Base-by-base conservation (phyloP, 306 rosid species). In the Fragaria nilgerrensis region DNA sequence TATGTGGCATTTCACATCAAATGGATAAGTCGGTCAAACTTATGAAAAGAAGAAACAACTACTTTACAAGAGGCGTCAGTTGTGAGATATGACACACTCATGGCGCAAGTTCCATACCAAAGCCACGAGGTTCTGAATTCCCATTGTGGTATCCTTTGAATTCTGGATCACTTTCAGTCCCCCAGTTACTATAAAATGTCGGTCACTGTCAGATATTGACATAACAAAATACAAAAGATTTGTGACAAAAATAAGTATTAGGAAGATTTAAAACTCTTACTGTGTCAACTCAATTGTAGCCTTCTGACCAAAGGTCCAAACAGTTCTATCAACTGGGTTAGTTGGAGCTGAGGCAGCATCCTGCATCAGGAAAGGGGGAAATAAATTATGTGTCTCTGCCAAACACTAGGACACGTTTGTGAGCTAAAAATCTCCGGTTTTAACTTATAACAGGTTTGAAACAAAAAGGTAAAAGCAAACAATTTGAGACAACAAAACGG, bases 101-200 rank as follows among this genome's bases (percentile, higher is more conserved):
- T 61, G 27, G 69, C 27, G 15, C 52, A 48, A 59, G 23, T 22
- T 8, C 29, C 62, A 15, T 68, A 95, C 97, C 99, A 86, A 92
- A 95, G 76, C 99, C 97, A 68, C 96, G 97, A 73, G 99, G 97
- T 41, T 95, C 97, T 32, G 99, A 89, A 86, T 95, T 95, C 52
- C 99, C 99, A 86, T 89, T 95, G 89, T 95, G 99, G 85, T 92
- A 91, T 73, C 97, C 99, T 92, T 95, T 89, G 82, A 95, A 95
- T 73, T 89, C 93, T 47, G 99, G 97, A 86, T 95, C 97, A 79
- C 85, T 92, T 86, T 95, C 99, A 41, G 99, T 95, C 55, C 97
- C 97, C 99, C 99, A 95, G 43, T 95, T 92, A 75, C 99, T 95
- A 94, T 43, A 76, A 68, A 50, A 85, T 81, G 61, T 55, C 56